Evolutionary conservation across 148 eudicot species (phyloP), one percentile per base, ranked within the genome.

Genomic region (Rhododendron vialii): DNA sequence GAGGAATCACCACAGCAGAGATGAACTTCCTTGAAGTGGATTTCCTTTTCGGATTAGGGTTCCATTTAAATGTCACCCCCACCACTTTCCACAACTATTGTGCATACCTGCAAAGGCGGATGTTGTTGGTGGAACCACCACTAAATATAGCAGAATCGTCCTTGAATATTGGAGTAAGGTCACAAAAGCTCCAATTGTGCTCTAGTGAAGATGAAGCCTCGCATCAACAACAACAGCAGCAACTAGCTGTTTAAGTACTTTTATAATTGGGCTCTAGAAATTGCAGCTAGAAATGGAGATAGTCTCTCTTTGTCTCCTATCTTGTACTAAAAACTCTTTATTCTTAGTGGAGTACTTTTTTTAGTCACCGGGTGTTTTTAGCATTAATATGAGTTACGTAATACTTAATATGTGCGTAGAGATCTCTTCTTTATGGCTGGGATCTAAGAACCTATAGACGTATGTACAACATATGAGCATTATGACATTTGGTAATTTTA

Each of bases 11-110:
- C 90, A 93, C 91, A 35, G 82, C 80, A 51, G 94, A 93, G 85
- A 93, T 93, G 92, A 93, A 93, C 80, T 91, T 91, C 45, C 82
- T 93, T 38, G 94, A 93, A 75, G 92, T 93, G 85, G 94, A 93
- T 48, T 93, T 93, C 86, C 84, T 93, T 20, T 93, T 93, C 83
- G 93, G 94, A 43, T 84, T 93, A 63, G 91, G 93, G 13, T 93
- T 93, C 83, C 91, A 87, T 77, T 84, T 93, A 88, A 93, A 93
- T 77, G 92, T 93, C 86, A 93, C 90, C 30, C 94, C 93, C 1
- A 83, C 89, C 59, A 91, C 94, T 81, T 93, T 91, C 38, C 87
- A 93, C 73, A 78, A 84, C 36, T 93, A 89, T 43, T 91, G 84
- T 78, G 88, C 87, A 14, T 83, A 89, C 85, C 91, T 93, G 7